phyloP scores from a whole-genome alignment of 2,329 filamentous ascomycete genomes.

The Claviceps paspali region DNA sequence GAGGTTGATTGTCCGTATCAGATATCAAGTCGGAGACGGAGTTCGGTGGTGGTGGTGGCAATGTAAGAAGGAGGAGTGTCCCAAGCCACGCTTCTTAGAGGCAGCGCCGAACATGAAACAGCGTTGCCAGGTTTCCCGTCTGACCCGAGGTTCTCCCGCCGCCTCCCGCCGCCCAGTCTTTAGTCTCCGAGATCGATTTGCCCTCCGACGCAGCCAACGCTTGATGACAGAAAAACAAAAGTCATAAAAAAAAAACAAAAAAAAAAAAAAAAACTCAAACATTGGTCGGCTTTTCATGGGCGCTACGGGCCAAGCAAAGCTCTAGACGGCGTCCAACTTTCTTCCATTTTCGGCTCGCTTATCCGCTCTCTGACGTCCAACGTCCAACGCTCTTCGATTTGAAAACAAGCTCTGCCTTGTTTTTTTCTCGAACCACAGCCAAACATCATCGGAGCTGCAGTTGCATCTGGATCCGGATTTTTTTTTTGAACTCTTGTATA shows the following conservation, averaged over 20 bases:
- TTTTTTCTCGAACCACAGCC: not conserved
- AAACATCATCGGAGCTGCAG: not conserved
- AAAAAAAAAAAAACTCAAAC: too few species aligned
- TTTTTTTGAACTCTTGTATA: too few species aligned
- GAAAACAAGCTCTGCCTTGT: not conserved
- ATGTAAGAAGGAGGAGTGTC: too few species aligned
- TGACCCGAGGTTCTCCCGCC: conserved; percentile 11
- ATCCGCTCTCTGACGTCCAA: not conserved
- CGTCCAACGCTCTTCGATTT: not conserved
- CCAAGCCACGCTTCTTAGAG: too few species aligned
- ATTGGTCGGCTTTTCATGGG: too few species aligned
- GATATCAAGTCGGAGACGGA: not conserved
- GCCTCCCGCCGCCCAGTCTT: not conserved
- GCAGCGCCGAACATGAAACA: too few species aligned
- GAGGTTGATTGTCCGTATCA: not conserved
- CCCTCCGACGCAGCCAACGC: too few species aligned
- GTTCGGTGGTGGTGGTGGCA: not conserved
- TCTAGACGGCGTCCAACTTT: not conserved
- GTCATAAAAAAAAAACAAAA: not conserved
- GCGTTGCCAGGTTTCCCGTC: too few species aligned
- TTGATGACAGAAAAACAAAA: conserved; percentile 8
- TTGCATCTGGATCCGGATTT: not conserved
- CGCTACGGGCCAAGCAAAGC: too few species aligned
- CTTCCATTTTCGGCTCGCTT: not conserved
- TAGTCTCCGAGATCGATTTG: too few species aligned